Conservation (phyloP, 352 stramenopile species). For the Phytophthora gonapodyides region DNA sequence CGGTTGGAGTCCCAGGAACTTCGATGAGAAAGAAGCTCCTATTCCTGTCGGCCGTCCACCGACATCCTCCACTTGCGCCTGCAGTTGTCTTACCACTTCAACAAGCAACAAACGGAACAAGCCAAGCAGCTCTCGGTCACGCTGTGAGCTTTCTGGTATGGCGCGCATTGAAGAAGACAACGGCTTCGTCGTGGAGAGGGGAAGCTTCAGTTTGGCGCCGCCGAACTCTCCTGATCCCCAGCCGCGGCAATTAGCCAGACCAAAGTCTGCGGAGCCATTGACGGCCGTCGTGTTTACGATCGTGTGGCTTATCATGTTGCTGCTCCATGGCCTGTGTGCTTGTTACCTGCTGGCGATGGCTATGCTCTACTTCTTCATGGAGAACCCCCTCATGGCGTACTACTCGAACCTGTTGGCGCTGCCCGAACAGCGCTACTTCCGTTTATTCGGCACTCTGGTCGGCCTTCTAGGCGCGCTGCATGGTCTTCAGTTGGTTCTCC, state of each 20-base stretch:
- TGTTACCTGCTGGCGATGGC: conserved; percentile 23
- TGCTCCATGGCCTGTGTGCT: conserved; percentile 25
- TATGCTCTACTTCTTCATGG: conserved; percentile 42
- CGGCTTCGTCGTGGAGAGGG: conserved; percentile 9
- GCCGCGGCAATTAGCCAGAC: conserved; percentile 10
- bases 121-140: too few relatives aligned
- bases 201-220: conserved; percentile 6
- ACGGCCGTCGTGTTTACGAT: conserved; percentile 10
- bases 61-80: too few relatives aligned
- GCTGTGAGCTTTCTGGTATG: too few relatives aligned
- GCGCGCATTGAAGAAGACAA: conserved; percentile 13
- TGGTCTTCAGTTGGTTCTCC: conserved; percentile 15
- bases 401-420: conserved; percentile 45
- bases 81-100: too few relatives aligned
- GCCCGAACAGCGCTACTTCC: conserved; percentile 29
- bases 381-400: conserved; percentile 50
- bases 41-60: too few relatives aligned
- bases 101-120: too few relatives aligned
- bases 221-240: not conserved
- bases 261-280: conserved; percentile 3
- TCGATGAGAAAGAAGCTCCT: too few relatives aligned
- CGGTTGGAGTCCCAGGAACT: too few relatives aligned
- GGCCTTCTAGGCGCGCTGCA: conserved; percentile 29
- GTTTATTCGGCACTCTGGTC: conserved; percentile 27
- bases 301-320: conserved; percentile 25